phyloP scores from a whole-genome alignment of 2,329 filamentous ascomycete genomes.

The Penicillium fuscoglaucum region DNA sequence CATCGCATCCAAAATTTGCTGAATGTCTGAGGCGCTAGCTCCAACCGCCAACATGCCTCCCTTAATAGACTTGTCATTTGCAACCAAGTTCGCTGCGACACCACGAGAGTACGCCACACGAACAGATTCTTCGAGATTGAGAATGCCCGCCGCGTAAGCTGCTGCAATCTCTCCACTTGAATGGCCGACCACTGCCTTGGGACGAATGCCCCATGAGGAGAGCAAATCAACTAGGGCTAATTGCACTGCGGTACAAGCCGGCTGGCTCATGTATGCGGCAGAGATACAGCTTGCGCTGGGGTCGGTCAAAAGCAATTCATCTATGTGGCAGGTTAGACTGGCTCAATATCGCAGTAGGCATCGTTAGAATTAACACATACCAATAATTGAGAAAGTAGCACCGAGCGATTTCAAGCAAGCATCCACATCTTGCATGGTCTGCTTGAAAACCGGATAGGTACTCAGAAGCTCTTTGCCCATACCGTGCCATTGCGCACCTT shows the following conservation, averaged over 20 bases:
- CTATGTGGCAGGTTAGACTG: constrained; percentile 8
- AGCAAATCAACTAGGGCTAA: constrained; percentile 33
- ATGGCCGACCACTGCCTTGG: constrained; percentile 32
- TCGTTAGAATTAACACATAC: constrained; percentile 7
- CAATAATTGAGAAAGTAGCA: constrained; percentile 26
- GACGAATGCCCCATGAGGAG: constrained; percentile 26
- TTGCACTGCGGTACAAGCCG: constrained; percentile 34
- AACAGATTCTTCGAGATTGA: constrained; percentile 23
- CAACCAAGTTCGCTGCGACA: constrained; percentile 17
- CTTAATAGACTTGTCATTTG: constrained; percentile 16
- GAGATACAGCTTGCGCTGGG: constrained; percentile 21
- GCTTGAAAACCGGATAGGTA: constrained; percentile 24
- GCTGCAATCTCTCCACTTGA: constrained; percentile 37
- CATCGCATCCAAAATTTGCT: constrained; percentile 22
- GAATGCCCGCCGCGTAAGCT: constrained; percentile 32
- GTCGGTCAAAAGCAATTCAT: constrained; percentile 24
- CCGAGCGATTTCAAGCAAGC: constrained; percentile 20
- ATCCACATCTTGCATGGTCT: constrained; percentile 21
- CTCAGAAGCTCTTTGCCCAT: constrained; percentile 36
- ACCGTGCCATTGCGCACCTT: constrained; percentile 38
- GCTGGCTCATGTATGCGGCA: constrained; percentile 33
- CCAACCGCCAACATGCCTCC: constrained; percentile 34
- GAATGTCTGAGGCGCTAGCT: constrained; percentile 19
- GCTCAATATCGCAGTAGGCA: background rate
- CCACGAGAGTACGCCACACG: constrained; percentile 30